Evolutionary conservation across 2,329 filamentous ascomycete species (phyloP).

Genomic region (Pseudocercospora fuligena): DNA sequence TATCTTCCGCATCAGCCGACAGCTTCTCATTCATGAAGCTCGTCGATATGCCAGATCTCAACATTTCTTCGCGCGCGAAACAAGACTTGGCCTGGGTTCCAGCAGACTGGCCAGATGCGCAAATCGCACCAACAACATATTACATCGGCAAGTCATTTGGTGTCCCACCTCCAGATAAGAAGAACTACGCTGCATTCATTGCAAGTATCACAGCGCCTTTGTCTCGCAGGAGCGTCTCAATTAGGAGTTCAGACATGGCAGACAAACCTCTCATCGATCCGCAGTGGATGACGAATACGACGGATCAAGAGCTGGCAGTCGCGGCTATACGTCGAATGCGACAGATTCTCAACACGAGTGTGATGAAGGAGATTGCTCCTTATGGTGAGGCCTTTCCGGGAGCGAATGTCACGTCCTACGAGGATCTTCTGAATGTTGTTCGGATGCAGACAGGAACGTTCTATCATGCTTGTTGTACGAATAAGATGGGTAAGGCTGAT

Average conservation of each 20-base stretch:
- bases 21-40: conserved; percentile 2
- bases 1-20: conserved; percentile 14
- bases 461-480: conserved; percentile 25
- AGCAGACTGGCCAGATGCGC: conserved; percentile 42
- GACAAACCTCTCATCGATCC: too few relatives aligned
- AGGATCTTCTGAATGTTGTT: conserved; percentile 13
- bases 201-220: too few relatives aligned
- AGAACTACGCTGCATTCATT: too few relatives aligned
- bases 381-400: conserved; percentile 26
- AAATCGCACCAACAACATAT: conserved; percentile 20
- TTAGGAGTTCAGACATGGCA: too few relatives aligned
- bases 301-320: conserved; percentile 42
- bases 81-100: conserved; percentile 29
- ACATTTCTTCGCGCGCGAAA: conserved; percentile 24
- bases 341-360: conserved; percentile 33
- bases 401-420: conserved; percentile 21
- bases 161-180: too few relatives aligned
- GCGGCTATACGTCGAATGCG: conserved; percentile 41
- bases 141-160: conserved; percentile 16
- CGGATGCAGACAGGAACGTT: neutral
- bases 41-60: conserved; percentile 32
- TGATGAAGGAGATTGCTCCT: conserved; percentile 32
- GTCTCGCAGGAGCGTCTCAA: too few relatives aligned
- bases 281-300: neutral
- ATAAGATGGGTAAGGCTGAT: conserved; percentile 15